Evolutionary conservation across 225 moss, liverwort and hornwort genomes (phyloP), one percentile per base, ranked within the genome.

Genomic region (Physcomitrium patens): DNA sequence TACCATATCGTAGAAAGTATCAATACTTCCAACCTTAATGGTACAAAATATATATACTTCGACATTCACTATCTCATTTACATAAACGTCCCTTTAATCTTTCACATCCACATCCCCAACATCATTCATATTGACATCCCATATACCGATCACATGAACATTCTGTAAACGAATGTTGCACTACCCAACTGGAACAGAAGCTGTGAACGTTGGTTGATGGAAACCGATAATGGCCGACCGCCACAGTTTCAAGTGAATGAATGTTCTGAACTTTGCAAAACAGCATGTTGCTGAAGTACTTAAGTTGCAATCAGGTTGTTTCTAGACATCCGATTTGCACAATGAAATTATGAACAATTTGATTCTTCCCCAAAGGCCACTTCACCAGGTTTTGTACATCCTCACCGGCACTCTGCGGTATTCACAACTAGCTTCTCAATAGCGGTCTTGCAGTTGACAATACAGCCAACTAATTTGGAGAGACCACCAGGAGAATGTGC

Each of bases 371-470:
- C 31, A 37, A 24, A 24, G 31, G 7, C 1, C 69, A 46, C 49
- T 48, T 54, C 64, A 72, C 55, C 65, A 28, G 47, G 69, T 52
- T 49, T 70, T 80, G 62, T 77, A 84, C 77, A 84, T 61, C 22
- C 50, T 41, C 79, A 9, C 44, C 60, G 7, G 37, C 69, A 76
- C 59, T 76, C 58, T 63, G 51, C 73, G 37, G 9, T 65, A 73
- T 84, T 73, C 80, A 73, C 69, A 77, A 16, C 31, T 37, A 37
- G 31, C 5, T 2, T 37, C 31, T 37, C 0, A 37, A 4, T 37
- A 7, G 31, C 31, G 31, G 31, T 3, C 31, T 37, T 37, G 31
- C 31, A 37, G 31, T 37, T 37, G 31, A 37, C 7, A 37, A 37
- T 37, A 37, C 31, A 37, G 31, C 31, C 31, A 37, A 7, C 31